Evolutionary conservation across 2,329 filamentous ascomycete species (phyloP).

Genomic region (Lachnum nothofagi): DNA sequence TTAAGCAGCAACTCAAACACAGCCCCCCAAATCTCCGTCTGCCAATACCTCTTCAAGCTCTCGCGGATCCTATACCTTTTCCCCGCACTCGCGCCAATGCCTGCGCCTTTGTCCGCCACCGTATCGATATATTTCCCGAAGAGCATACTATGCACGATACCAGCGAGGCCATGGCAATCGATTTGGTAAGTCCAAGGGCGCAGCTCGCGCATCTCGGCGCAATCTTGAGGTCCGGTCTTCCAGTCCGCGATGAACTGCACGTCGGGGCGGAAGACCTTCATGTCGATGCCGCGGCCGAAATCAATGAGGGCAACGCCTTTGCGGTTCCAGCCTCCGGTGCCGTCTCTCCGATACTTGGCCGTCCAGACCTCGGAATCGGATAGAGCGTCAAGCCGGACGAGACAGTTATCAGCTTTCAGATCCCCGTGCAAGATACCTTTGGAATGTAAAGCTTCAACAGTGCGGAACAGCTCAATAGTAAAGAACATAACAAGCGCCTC

Average conservation of each 20-base stretch:
- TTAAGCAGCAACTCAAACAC: constrained; percentile 85
- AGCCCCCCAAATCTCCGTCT: constrained; percentile 81
- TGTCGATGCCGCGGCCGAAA: constrained; percentile 91
- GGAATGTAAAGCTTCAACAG: constrained; percentile 77
- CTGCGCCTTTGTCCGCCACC: constrained; percentile 47
- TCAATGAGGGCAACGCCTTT: constrained; percentile 87
- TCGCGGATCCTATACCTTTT: constrained; percentile 78
- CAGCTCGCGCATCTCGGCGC: constrained; percentile 89
- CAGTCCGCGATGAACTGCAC: constrained; percentile 94
- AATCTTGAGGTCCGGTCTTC: constrained; percentile 83
- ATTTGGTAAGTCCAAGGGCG: constrained; percentile 97
- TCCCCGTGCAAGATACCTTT: constrained; percentile 84
- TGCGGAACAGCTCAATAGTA: constrained; percentile 82
- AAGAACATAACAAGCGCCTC: constrained; percentile 94
- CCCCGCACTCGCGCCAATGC: constrained; percentile 47
- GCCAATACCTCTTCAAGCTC: constrained; percentile 90
- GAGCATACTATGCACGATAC: constrained; percentile 78
- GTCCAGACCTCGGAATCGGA: constrained; percentile 45
- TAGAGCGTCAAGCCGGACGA: constrained; percentile 71
- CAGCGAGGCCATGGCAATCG: constrained; percentile 89
- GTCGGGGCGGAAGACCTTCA: constrained; percentile 70
- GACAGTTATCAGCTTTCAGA: constrained; percentile 90
- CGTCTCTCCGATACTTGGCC: constrained; percentile 65
- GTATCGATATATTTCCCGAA: constrained; percentile 96
- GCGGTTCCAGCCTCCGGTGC: constrained; percentile 69